phyloP scores from a whole-genome alignment of 169 alveolate genomes.

The Plasmodium falciparum region DNA sequence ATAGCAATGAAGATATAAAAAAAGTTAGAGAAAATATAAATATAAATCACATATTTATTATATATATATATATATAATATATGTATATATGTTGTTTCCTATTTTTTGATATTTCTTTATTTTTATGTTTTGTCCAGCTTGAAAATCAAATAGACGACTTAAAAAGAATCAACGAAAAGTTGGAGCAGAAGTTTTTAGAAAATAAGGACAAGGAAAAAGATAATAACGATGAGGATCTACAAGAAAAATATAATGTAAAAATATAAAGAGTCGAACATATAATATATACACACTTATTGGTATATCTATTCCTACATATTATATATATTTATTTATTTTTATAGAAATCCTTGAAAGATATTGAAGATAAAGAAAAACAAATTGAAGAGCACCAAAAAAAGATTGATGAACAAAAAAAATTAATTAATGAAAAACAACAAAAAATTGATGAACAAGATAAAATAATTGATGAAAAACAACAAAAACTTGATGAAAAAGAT shows the following conservation, averaged over 20 bases:
- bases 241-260: conserved; percentile 58
- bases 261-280: too few species aligned
- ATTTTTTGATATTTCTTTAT: not conserved
- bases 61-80: not conserved
- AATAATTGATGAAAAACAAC: conserved; percentile 13
- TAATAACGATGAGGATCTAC: conserved; percentile 5
- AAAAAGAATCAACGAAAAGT: conserved; percentile 52
- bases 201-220: conserved; percentile 9
- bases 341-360: conserved; percentile 50
- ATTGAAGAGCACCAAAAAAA: conserved; percentile 6
- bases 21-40: conserved; percentile 39
- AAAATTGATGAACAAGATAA: conserved; percentile 20
- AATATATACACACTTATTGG: not conserved
- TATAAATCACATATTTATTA: not conserved
- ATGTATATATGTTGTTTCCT: not conserved
- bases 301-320: not conserved
- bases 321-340: conserved; percentile 9
- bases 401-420: not conserved
- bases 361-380: conserved; percentile 24
- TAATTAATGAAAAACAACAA: conserved; percentile 18
- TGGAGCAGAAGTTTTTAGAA: conserved; percentile 38
- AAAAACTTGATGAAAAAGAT: conserved; percentile 9
- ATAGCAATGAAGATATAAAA: conserved; percentile 28
- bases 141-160: conserved; percentile 61
- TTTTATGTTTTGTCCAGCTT: conserved; percentile 23